Evolutionary conservation across 2,329 filamentous ascomycete genomes (phyloP).

Genomic region (Colletotrichum ledebouriae): DNA sequence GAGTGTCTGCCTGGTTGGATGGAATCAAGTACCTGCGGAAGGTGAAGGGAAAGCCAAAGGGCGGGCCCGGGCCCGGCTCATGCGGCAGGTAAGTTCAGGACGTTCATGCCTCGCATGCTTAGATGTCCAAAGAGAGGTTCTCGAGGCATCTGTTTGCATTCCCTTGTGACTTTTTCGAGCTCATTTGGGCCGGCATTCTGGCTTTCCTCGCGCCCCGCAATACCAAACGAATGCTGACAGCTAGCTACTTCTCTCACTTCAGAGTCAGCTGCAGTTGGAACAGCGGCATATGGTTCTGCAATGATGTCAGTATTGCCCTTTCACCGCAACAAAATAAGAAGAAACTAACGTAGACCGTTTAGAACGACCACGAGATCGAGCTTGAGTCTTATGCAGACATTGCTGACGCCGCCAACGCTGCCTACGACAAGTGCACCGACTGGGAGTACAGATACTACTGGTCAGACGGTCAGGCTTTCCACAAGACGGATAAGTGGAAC

Average conservation of each 20-base stretch:
- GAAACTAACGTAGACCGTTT: too few relatives aligned
- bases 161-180: too few relatives aligned
- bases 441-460: background rate
- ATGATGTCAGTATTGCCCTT: background rate
- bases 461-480: background rate
- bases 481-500: slow-evolving; percentile 22
- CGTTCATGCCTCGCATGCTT: too few relatives aligned
- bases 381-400: slow-evolving; percentile 7
- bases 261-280: background rate
- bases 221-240: too few relatives aligned
- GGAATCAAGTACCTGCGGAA: background rate
- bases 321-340: too few relatives aligned
- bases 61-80: slow-evolving; percentile 1
- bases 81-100: background rate
- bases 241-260: background rate
- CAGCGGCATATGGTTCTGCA: slow-evolving; percentile 3
- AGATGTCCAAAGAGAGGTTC: too few relatives aligned
- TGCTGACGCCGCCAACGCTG: slow-evolving; percentile 11
- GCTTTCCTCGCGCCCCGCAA: too few relatives aligned
- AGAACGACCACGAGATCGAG: background rate
- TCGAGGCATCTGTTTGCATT: too few relatives aligned
- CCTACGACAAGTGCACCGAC: background rate
- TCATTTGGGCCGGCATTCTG: too few relatives aligned
- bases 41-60: slow-evolving; percentile 4
- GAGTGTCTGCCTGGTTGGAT: background rate